Evolutionary conservation across 805 yeast genomes (phyloP).

Genomic region (Novakomyces olei): DNA sequence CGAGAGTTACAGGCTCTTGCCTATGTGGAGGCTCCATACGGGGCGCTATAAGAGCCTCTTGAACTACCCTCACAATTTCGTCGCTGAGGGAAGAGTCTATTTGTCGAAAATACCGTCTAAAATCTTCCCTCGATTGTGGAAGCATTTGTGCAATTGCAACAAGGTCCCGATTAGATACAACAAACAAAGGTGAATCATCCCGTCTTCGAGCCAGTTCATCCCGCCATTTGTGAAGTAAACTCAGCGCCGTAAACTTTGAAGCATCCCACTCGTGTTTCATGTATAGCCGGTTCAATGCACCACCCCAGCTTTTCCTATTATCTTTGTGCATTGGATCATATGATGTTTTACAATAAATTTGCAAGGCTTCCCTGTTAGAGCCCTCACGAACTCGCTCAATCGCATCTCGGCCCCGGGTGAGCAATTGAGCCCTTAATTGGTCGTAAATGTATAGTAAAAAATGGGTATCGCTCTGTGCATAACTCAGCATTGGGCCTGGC

Average conservation of each 20-base stretch:
- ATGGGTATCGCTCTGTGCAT: constrained; percentile 92
- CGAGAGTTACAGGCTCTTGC: too few species aligned
- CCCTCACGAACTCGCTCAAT: constrained; percentile 43
- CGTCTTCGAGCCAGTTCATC: constrained; percentile 47
- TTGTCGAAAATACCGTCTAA: constrained; percentile 5
- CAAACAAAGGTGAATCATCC: constrained; percentile 67
- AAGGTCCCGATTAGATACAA: constrained; percentile 64
- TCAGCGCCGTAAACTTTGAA: constrained; percentile 39
- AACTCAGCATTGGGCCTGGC: constrained; percentile 47
- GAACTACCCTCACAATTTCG: constrained; percentile 4
- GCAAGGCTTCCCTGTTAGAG: constrained; percentile 56
- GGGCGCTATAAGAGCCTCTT: too few species aligned
- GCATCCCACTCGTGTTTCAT: constrained; percentile 38
- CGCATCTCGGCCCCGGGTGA: constrained; percentile 6
- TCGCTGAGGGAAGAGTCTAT: too few species aligned
- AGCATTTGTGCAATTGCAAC: constrained; percentile 28
- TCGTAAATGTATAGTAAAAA: constrained; percentile 65
- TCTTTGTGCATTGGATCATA: constrained; percentile 21
- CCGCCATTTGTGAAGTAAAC: constrained; percentile 58
- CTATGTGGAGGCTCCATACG: too few species aligned
- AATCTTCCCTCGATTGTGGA: constrained; percentile 17
- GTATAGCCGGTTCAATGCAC: constrained; percentile 13
- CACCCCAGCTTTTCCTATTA: constrained; percentile 37
- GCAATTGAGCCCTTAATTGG: constrained; percentile 38
- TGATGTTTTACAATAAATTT: constrained; percentile 61